Conservation (phyloP, 2,329 filamentous ascomycete genomes). For the Zarea fungicola region DNA sequence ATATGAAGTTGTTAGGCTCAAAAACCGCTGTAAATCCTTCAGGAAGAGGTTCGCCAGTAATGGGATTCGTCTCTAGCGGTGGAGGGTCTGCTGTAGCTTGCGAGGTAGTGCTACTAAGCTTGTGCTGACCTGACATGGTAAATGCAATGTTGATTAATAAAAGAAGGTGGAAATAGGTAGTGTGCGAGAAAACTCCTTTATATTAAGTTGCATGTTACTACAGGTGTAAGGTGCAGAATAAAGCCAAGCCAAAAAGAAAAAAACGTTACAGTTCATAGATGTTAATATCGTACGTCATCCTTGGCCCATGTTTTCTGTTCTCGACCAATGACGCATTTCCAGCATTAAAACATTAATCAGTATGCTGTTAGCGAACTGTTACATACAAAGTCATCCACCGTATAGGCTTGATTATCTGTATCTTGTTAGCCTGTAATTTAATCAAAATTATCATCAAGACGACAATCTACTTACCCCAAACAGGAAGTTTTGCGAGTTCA, state of each 20-base stretch:
- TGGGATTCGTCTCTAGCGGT: background rate
- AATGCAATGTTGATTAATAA: background rate
- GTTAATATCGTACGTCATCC: no score
- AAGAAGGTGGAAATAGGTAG: no score
- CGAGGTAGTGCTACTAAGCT: background rate
- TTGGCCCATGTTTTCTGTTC: no score
- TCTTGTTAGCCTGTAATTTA: background rate
- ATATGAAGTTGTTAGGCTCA: background rate
- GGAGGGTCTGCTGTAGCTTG: background rate
- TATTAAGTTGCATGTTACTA: no score
- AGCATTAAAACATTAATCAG: no score
- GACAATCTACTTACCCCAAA: background rate
- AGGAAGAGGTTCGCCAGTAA: background rate
- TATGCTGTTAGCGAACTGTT: no score
- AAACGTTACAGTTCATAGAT: no score
- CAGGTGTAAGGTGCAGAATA: no score
- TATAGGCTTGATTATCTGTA: background rate
- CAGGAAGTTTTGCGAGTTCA: background rate
- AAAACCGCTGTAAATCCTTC: background rate
- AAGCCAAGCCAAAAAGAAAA: no score
- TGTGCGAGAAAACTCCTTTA: no score
- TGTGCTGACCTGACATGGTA: background rate
- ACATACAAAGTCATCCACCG: background rate
- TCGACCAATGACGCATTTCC: no score
- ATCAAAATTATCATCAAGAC: background rate